Evolutionary conservation across 129 eudicot genomes (phyloP), one percentile per base, ranked within the genome.

Genomic region (Flaveria bidentis): DNA sequence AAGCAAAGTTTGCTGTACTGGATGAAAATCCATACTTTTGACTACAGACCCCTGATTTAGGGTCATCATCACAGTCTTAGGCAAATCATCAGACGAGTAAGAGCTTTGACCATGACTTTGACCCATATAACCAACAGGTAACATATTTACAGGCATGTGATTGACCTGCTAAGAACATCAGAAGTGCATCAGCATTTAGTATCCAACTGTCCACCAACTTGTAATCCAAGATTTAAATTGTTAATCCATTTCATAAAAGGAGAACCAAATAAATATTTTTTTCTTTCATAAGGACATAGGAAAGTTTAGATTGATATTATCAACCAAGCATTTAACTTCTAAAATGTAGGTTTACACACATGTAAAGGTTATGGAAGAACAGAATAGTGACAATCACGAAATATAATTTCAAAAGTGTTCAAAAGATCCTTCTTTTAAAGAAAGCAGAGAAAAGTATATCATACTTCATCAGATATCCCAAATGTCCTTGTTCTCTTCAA

Each of bases 21-120:
- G 97, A 82, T 92, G 96, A 64, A 92, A 92, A 84, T 92, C 96
- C 88, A 92, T 84, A 78, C 96, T 92, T 88, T 84, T 89, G 71
- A 89, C 96, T 10, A 84, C 66, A 42, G 96, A 89, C 50, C 92
- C 96, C 86, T 89, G 97, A 75, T 78, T 87, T 71, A 92, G 72
- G 83, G 85, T 89, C 92, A 85, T 85, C 20, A 80, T 82, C 39
- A 92, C 91, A 78, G 83, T 56, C 88, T 80, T 89, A 18, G 97
- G 97, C 79, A 92, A 82, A 76, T 89, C 96, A 84, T 85, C 87
- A 49, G 91, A 83, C 1, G 96, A 85, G 85, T 89, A 87, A 13
- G 92, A 85, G 82, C 89, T 85, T 74, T 87, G 96, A 69, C 88
- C 96, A 78, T 89, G 96, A 61, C 83, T 82, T 76, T 87, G 96